These are phyloP conservation scores for Xylariales sp. DNA, from an alignment of 2,329 filamentous ascomycete genomes.

Conservation along the genomic window DNA sequence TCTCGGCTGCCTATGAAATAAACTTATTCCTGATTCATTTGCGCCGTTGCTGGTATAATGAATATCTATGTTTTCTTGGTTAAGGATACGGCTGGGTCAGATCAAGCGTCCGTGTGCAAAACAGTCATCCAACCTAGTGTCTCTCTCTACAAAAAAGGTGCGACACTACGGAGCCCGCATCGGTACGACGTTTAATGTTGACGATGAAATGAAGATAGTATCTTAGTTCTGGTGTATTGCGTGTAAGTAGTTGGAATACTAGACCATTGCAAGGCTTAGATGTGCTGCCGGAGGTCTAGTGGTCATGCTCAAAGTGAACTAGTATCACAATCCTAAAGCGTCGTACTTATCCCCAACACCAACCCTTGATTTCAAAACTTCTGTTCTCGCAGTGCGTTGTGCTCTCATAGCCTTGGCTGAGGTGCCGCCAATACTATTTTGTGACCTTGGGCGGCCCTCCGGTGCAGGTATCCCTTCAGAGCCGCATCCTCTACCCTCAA, in stretches of 20 bases:
- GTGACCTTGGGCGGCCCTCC: constrained; percentile 7
- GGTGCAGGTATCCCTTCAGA: background rate
- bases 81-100: background rate
- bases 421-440: constrained; percentile 12
- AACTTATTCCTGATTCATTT: background rate
- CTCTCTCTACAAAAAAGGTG: background rate
- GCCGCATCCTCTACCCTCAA: background rate
- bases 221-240: background rate
- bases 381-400: constrained; percentile 39
- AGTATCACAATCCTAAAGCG: constrained; percentile 50
- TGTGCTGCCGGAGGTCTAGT: background rate
- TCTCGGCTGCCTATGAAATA: background rate
- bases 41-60: background rate
- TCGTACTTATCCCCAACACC: constrained; percentile 47
- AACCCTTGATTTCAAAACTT: constrained; percentile 29
- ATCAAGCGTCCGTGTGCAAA: background rate
- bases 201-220: background rate
- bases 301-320: background rate
- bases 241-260: background rate
- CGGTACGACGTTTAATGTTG: background rate
- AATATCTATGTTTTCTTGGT: background rate
- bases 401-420: constrained; percentile 32
- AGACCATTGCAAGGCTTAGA: background rate
- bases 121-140: background rate
- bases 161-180: background rate